phyloP scores from a whole-genome alignment of 2,329 filamentous ascomycete genomes.

The Trichoderma gracile region DNA sequence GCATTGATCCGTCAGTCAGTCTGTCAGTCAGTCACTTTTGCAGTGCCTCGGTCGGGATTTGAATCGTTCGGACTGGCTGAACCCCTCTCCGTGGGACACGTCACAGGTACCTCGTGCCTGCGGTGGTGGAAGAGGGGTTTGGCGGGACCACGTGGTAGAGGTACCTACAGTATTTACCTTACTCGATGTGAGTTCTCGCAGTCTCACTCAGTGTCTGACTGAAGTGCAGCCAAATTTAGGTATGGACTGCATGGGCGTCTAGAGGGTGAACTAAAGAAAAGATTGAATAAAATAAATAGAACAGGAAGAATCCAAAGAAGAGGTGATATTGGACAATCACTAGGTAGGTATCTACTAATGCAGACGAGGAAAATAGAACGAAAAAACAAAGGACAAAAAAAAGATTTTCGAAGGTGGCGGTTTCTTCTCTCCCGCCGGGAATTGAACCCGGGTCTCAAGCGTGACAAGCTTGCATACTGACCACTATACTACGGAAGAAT shows the following conservation, averaged over 20 bases:
- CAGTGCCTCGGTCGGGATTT: not conserved
- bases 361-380: no score
- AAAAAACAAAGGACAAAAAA: not conserved
- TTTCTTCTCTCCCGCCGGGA: constrained; percentile 31
- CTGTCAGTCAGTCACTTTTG: not conserved
- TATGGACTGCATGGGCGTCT: no score
- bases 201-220: no score
- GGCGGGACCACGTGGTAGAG: constrained; percentile 13
- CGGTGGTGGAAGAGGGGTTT: constrained; percentile 5
- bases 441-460: constrained; percentile 33
- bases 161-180: no score
- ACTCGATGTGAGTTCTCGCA: no score
- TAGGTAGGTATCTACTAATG: no score
- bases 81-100: constrained; percentile 20
- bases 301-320: not conserved
- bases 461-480: constrained; percentile 33
- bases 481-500: constrained; percentile 31
- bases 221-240: not conserved
- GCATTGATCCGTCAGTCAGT: constrained; percentile 14
- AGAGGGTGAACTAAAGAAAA: no score
- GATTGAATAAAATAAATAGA: not conserved
- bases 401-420: constrained; percentile 19
- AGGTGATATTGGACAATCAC: no score
- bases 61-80: constrained; percentile 3
- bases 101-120: constrained; percentile 10